Percentiles rank a stretch among this genome's conserved stretches.
Evolutionary conservation across 2,329 filamentous ascomycete species (phyloP).

Genomic region (Plenodomus lindquistii): DNA sequence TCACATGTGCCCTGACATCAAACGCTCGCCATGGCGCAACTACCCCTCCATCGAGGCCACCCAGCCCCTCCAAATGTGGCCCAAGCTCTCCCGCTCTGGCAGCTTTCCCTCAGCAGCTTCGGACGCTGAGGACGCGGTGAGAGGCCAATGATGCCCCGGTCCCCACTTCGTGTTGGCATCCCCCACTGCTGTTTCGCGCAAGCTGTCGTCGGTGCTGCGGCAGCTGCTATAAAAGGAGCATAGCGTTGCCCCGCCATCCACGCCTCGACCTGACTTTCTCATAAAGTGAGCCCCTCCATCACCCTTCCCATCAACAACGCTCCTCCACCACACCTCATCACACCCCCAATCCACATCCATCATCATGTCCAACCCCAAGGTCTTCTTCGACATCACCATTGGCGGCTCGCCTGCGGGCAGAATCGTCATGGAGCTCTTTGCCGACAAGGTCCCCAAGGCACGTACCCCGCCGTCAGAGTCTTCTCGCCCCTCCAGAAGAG

Average conservation of each 20-base stretch:
- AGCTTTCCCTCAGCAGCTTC: not conserved
- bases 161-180: conserved; percentile 12
- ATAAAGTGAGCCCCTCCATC: conserved; percentile 18
- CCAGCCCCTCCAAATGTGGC: conserved; percentile 13
- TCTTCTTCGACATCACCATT: conserved; percentile 92
- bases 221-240: conserved; percentile 14
- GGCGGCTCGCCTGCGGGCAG: conserved; percentile 73
- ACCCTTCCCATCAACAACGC: conserved; percentile 14
- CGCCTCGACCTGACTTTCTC: conserved; percentile 2
- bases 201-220: conserved; percentile 13
- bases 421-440: conserved; percentile 76
- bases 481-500: conserved; percentile 1
- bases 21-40: conserved; percentile 3
- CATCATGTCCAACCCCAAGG: conserved; percentile 59
- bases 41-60: conserved; percentile 11
- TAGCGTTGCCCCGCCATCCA: conserved; percentile 15
- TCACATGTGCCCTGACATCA: conserved; percentile 12
- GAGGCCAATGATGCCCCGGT: conserved; percentile 6
- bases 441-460: conserved; percentile 68
- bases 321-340: conserved; percentile 13
- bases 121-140: not conserved
- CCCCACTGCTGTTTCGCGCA: conserved; percentile 2
- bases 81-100: conserved; percentile 8
- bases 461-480: conserved; percentile 27
- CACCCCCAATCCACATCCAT: conserved; percentile 16